phyloP scores from a whole-genome alignment of 768 basidiomycete species.

The Leccinellum albellum region DNA sequence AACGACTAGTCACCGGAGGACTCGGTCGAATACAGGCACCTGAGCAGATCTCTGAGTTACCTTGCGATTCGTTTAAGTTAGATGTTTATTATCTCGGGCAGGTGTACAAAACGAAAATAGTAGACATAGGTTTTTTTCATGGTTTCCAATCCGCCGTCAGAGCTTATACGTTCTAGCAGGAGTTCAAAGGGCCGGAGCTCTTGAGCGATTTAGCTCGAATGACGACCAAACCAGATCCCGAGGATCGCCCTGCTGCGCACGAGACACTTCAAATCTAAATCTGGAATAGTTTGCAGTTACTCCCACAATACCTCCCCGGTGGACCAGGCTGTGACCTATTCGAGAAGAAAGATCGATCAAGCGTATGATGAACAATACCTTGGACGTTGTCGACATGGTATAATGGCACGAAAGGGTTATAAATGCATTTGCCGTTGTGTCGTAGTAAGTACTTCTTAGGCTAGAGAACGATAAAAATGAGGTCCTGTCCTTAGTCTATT shows the following conservation, averaged over 20 bases:
- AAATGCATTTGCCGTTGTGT: no score
- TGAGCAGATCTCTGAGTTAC: slow-evolving; percentile 16
- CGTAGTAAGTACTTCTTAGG: no score
- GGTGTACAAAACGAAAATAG: slow-evolving; percentile 19
- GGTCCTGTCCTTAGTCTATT: no score
- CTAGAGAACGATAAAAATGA: no score
- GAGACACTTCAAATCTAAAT: slow-evolving; percentile 5
- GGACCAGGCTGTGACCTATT: slow-evolving; percentile 6
- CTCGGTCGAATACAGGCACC: slow-evolving; percentile 18
- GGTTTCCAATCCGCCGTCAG: no score
- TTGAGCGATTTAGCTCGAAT: background rate
- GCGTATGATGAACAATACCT: slow-evolving; percentile 12
- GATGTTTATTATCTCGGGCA: slow-evolving; percentile 29
- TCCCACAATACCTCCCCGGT: slow-evolving; percentile 1
- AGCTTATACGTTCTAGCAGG: background rate
- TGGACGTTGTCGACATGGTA: slow-evolving; percentile 12
- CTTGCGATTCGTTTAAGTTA: slow-evolving; percentile 30
- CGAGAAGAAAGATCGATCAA: slow-evolving; percentile 10
- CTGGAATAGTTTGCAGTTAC: slow-evolving; percentile 6
- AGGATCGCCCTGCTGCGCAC: background rate
- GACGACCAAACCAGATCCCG: slow-evolving; percentile 9
- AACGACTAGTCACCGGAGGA: background rate
- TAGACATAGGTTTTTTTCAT: slow-evolving; percentile 3
- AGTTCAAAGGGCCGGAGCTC: slow-evolving; percentile 3
- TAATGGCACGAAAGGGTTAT: no score